These are phyloP conservation scores for Brassica balearica DNA, from an alignment of 441 rosid genomes.

Conservation along the genomic window DNA sequence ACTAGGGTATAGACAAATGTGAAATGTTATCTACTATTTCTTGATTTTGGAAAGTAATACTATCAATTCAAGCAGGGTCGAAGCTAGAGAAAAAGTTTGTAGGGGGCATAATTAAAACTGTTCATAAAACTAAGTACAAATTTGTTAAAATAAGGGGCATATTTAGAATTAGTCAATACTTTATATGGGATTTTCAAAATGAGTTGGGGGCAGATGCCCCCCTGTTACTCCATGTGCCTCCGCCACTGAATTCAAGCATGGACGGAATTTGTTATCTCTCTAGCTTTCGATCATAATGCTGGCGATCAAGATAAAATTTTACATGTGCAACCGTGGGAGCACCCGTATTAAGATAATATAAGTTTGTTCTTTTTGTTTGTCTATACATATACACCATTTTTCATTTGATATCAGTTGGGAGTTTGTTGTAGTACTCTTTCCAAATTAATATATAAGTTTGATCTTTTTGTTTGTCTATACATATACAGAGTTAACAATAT, in stretches of 20 bases:
- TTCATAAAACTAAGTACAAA: no score
- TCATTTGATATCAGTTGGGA: background rate
- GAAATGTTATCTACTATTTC: background rate
- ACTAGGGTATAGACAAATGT: background rate
- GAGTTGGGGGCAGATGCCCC: no score
- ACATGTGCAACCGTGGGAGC: background rate
- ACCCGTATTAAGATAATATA: background rate
- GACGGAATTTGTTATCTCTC: background rate
- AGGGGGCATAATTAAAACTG: no score
- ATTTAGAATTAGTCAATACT: no score
- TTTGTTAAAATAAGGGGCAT: no score
- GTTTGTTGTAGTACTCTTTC: no score
- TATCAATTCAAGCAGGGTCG: background rate
- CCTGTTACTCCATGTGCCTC: conserved; percentile 16
- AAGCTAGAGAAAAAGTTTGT: no score
- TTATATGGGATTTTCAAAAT: no score
- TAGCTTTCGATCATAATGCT: background rate
- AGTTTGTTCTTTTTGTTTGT: background rate
- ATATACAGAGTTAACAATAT: no score
- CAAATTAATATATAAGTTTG: no score
- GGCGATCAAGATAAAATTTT: background rate
- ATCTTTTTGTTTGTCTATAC: no score
- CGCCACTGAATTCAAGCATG: no score
- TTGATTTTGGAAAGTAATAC: background rate
- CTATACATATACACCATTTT: background rate